A percentile compares a stretch with the other conserved stretches of the same genome.
Evolutionary conservation across 1,139 yeast genomes (phyloP).

Genomic region (Lodderomyces jiufengensis): DNA sequence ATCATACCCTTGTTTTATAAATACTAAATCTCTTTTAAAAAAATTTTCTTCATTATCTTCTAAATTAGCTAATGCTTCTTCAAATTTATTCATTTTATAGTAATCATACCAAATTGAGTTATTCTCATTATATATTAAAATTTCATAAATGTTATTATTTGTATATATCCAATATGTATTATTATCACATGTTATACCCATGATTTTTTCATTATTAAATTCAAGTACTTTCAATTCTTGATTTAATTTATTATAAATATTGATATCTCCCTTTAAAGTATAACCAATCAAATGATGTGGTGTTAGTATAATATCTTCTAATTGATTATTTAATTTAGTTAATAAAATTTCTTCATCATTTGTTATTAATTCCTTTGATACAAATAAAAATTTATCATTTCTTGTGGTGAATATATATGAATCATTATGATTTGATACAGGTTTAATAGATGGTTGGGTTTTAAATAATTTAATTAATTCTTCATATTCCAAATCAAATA

Average conservation of each 20-base stretch:
- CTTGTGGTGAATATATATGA: conserved; percentile 5
- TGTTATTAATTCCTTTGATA: conserved; percentile 19
- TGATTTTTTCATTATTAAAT: conserved; percentile 20
- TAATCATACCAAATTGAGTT: conserved; percentile 74
- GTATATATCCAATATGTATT: conserved; percentile 25
- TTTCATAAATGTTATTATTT: conserved; percentile 30
- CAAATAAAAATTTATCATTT: conserved; percentile 6
- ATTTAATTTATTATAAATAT: conserved; percentile 26
- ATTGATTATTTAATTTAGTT: conserved; percentile 12
- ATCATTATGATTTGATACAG: conserved; percentile 1
- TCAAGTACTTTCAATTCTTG: conserved; percentile 11
- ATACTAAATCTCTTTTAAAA: conserved; percentile 52
- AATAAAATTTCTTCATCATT: conserved; percentile 28
- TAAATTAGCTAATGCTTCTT: conserved; percentile 59
- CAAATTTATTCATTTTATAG: conserved; percentile 58
- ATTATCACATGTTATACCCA: conserved; percentile 62
- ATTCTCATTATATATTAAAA: conserved; percentile 66
- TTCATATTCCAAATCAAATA: conserved; percentile 27
- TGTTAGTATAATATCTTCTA: conserved; percentile 17
- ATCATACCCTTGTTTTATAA: conserved; percentile 61
- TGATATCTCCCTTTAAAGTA: conserved; percentile 14
- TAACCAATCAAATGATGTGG: conserved; percentile 26
- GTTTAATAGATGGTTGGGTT: conserved; percentile 15
- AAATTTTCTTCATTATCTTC: conserved; percentile 22
- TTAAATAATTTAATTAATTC: conserved; percentile 33